Conservation (phyloP, 192 early-diverging fungal species). For the Podila epigama region DNA sequence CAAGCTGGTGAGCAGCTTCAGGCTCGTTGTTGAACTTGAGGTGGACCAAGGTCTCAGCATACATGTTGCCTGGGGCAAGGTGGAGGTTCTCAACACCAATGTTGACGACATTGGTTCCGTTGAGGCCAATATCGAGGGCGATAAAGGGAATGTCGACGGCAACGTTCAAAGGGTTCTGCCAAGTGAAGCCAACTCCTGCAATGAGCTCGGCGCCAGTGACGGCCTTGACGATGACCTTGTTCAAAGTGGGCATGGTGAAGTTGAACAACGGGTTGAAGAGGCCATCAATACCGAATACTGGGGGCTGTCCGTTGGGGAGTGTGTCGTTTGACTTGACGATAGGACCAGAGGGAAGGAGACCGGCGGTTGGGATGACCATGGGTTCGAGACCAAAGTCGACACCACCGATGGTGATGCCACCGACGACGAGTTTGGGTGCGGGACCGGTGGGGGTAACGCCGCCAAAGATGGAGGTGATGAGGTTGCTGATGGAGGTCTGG, state of each 20-base stretch:
- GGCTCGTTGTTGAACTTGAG: conserved; percentile 43
- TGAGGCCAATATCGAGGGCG: conserved; percentile 36
- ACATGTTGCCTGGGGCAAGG: conserved; percentile 30
- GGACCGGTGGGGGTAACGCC: conserved; percentile 31
- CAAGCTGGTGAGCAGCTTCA: conserved; percentile 20
- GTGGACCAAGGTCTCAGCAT: conserved; percentile 26
- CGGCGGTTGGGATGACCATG: conserved; percentile 17
- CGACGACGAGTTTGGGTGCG: conserved; percentile 20
- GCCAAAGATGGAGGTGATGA: conserved; percentile 34
- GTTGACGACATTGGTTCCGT: conserved; percentile 32
- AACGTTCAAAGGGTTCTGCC: conserved; percentile 43
- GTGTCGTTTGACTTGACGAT: conserved; percentile 22
- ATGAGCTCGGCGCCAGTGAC: conserved; percentile 31
- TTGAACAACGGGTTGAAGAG: conserved; percentile 24
- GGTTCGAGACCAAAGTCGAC: conserved; percentile 25
- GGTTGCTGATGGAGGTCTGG: conserved; percentile 25
- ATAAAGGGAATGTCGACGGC: conserved; percentile 31
- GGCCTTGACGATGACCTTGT: conserved; percentile 38
- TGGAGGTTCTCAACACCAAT: conserved; percentile 17
- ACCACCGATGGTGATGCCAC: conserved; percentile 4
- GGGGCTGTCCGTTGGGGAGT: not conserved
- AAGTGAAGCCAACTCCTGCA: conserved; percentile 39
- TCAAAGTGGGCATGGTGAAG: conserved; percentile 26
- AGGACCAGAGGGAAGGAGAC: conserved; percentile 12
- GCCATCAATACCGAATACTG: conserved; percentile 31